These are phyloP conservation scores for Diplodia sapinea DNA, from an alignment of 2,329 filamentous ascomycete genomes.

Conservation along the genomic window DNA sequence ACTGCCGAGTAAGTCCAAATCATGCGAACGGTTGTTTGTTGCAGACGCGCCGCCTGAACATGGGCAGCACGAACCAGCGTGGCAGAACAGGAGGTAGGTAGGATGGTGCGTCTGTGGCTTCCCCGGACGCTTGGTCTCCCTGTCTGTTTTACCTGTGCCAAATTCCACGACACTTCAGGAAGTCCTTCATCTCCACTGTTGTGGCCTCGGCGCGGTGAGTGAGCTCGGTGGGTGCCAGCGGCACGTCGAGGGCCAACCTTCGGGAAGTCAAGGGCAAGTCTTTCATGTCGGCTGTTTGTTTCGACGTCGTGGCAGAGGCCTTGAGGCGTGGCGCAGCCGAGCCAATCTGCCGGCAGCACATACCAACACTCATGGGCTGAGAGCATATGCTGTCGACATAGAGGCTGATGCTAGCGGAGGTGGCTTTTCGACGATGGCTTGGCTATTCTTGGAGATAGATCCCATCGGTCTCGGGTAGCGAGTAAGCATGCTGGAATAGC, in stretches of 20 bases:
- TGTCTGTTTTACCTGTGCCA: neutral
- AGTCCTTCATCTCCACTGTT: constrained; percentile 10
- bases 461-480: neutral
- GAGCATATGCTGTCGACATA: neutral
- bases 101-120: neutral
- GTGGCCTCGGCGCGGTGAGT: neutral
- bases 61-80: neutral
- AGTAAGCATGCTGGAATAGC: constrained; percentile 12
- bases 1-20: neutral
- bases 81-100: neutral
- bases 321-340: constrained; percentile 7
- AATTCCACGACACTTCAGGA: constrained; percentile 7
- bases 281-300: constrained; percentile 20
- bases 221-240: neutral
- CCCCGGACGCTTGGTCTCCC: constrained; percentile 9
- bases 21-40: neutral
- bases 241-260: neutral
- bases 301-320: neutral
- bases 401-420: neutral
- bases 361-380: too few relatives aligned
- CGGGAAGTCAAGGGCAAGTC: constrained; percentile 12
- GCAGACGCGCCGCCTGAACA: neutral
- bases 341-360: constrained; percentile 2
- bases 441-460: neutral
- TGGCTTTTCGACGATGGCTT: neutral